Evolutionary conservation across 1,139 yeast genomes (phyloP).

Genomic region (Saccharomyces hybrid): DNA sequence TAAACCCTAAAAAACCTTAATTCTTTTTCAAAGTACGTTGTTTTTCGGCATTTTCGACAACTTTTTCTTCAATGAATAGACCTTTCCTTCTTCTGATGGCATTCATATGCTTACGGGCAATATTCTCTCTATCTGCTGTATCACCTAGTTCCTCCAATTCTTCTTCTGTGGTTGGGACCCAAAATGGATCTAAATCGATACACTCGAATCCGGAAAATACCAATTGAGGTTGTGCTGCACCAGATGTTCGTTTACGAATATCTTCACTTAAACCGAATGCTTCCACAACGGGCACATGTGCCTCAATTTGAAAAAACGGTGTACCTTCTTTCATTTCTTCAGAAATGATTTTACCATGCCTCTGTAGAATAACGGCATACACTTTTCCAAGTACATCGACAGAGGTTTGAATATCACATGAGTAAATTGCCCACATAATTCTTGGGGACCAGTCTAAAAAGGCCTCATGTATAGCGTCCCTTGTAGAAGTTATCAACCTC

Average conservation of each 20-base stretch:
- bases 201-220: conserved; percentile 84
- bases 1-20: conserved; percentile 9
- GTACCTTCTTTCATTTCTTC: conserved; percentile 99
- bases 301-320: conserved; percentile 83
- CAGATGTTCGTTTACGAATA: conserved; percentile 85
- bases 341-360: conserved; percentile 76
- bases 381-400: conserved; percentile 93
- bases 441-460: conserved; percentile 81
- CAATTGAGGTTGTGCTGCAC: conserved; percentile 94
- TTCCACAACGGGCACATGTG: conserved; percentile 85
- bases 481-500: conserved; percentile 61
- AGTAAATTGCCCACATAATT: conserved; percentile 81
- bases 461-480: conserved; percentile 63
- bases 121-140: conserved; percentile 82
- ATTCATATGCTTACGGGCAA: conserved; percentile 83
- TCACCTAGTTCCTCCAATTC: conserved; percentile 92
- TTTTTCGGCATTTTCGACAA: conserved; percentile 85
- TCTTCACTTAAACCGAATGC: conserved; percentile 97
- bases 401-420: conserved; percentile 92
- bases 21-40: conserved; percentile 72
- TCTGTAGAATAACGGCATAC: conserved; percentile 83
- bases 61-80: conserved; percentile 79
- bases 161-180: conserved; percentile 99
- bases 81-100: conserved; percentile 81
- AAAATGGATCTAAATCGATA: conserved; percentile 88